Conservation (phyloP, 768 basidiomycete genomes). For the Favolaschia claudopus region DNA sequence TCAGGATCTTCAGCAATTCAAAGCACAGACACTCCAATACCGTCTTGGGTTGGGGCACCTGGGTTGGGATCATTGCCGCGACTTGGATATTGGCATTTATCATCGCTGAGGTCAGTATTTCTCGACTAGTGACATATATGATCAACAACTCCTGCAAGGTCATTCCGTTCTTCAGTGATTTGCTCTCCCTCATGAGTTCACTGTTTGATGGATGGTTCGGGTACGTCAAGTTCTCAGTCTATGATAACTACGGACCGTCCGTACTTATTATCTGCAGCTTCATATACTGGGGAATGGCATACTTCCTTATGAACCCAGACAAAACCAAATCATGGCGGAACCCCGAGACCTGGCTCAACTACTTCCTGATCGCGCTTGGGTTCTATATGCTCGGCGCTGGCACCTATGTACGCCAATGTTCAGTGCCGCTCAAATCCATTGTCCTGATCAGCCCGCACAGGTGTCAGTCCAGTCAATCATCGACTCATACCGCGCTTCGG, state of each 20-base stretch:
- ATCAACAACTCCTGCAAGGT: too few relatives aligned
- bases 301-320: conserved; percentile 47
- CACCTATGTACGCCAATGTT: conserved; percentile 43
- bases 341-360: conserved; percentile 47
- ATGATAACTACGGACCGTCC: background rate
- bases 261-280: conserved; percentile 32
- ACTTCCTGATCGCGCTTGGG: conserved; percentile 45
- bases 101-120: conserved; percentile 43
- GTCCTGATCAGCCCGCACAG: conserved; percentile 25
- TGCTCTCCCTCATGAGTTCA: conserved; percentile 50
- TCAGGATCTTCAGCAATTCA: conserved; percentile 49
- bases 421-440: conserved; percentile 24
- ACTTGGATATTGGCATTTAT: conserved; percentile 44
- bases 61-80: conserved; percentile 39
- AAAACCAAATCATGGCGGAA: conserved; percentile 37
- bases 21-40: conserved; percentile 45
- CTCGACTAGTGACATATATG: too few relatives aligned
- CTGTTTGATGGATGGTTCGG: conserved; percentile 52
- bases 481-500: conserved; percentile 37
- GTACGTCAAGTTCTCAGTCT: conserved; percentile 1
- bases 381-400: conserved; percentile 47
- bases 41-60: conserved; percentile 38
- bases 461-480: conserved; percentile 47
- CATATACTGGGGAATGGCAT: conserved; percentile 55
- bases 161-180: conserved; percentile 48